A percentile compares a stretch with the other conserved stretches of the same genome.
phyloP scores from a whole-genome alignment of 208 protist species.

The Leishmania lainsoni region DNA sequence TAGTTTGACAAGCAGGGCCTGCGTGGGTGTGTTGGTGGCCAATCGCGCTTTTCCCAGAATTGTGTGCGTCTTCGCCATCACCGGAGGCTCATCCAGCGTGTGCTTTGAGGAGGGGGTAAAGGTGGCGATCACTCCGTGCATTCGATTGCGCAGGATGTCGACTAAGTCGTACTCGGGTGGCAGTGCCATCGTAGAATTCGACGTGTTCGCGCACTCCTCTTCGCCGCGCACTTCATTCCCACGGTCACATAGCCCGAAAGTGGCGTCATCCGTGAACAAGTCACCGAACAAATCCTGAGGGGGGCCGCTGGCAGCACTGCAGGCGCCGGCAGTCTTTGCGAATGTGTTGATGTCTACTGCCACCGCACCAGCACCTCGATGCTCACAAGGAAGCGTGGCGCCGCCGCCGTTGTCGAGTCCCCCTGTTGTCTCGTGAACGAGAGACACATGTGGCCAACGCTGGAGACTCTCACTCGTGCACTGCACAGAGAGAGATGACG shows the following conservation, averaged over 20 bases:
- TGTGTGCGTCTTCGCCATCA: not conserved
- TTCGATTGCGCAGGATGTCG: constrained; percentile 20
- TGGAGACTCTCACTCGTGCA: not conserved
- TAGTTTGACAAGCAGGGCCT: not conserved
- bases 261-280: not conserved
- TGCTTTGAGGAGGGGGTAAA: constrained; percentile 26
- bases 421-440: not conserved
- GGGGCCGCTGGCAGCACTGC: not conserved
- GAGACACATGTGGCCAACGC: not conserved
- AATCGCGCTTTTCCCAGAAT: constrained; percentile 15
- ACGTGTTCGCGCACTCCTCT: not conserved
- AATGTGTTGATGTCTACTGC: not conserved
- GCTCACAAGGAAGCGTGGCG: not conserved
- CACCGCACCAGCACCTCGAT: not conserved
- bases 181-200: constrained; percentile 5
- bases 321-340: not conserved
- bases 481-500: not conserved
- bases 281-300: not conserved
- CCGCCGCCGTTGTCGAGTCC: not conserved
- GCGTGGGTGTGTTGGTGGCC: not conserved
- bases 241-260: not conserved
- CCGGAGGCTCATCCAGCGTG: constrained; percentile 25
- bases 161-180: constrained; percentile 23
- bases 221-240: not conserved
- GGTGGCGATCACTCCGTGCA: constrained; percentile 20